Percentiles rank a stretch among this genome's conserved stretches.
Evolutionary conservation across 768 basidiomycete species (phyloP).

Genomic region (Leccinum fibrillosum): DNA sequence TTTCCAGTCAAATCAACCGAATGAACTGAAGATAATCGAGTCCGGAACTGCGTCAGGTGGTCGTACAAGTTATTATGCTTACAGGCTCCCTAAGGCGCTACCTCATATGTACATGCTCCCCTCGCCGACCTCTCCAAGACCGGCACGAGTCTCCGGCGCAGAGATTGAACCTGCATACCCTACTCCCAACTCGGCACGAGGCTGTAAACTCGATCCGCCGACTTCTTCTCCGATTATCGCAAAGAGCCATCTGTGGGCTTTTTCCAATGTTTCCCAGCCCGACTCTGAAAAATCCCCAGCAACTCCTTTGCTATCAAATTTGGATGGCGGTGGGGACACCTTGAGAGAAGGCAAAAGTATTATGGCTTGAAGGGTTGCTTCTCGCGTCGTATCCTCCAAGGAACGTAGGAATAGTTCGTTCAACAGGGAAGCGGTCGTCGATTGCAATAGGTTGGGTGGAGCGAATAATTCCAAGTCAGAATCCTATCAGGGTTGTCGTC

Average conservation of each 20-base stretch:
- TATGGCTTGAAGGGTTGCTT: constrained; percentile 11
- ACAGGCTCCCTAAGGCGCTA: background rate
- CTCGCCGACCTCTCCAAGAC: constrained; percentile 39
- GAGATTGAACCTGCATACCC: background rate
- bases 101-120: constrained; percentile 50
- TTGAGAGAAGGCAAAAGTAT: constrained; percentile 50
- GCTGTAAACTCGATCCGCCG: constrained; percentile 3
- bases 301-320: constrained; percentile 32
- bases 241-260: constrained; percentile 37
- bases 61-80: background rate
- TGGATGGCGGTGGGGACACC: constrained; percentile 39
- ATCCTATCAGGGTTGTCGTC: constrained; percentile 25
- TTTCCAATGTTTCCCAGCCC: constrained; percentile 34
- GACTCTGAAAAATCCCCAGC: constrained; percentile 24
- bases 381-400: background rate
- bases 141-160: constrained; percentile 6
- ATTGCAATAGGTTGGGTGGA: constrained; percentile 57
- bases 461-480: constrained; percentile 38
- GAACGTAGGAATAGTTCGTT: constrained; percentile 19
- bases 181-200: constrained; percentile 11
- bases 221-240: constrained; percentile 27
- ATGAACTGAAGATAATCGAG: too few species aligned
- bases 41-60: background rate
- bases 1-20: too few species aligned
- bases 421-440: constrained; percentile 53